phyloP scores from a whole-genome alignment of 208 protist species.

The Crithidia acanthocephali region DNA sequence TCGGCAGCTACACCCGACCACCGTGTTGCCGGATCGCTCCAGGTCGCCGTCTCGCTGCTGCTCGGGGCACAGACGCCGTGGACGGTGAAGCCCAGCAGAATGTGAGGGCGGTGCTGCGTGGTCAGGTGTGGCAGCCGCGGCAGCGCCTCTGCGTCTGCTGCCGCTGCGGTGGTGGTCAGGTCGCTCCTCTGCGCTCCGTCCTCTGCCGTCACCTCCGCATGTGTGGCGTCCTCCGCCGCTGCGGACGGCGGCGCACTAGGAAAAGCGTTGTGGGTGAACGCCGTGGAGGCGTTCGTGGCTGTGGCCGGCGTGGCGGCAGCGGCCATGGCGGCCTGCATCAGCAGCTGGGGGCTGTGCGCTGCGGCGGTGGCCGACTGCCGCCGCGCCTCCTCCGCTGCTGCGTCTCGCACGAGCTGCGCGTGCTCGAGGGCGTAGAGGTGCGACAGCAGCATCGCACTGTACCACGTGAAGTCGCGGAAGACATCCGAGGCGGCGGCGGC shows the following conservation, averaged over 20 bases:
- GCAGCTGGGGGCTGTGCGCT: slow-evolving; percentile 24
- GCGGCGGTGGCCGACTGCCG: slow-evolving; percentile 7
- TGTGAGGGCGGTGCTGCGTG: slow-evolving; percentile 27
- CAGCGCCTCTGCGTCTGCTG: not conserved
- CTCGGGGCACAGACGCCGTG: not conserved
- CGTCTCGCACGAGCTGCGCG: slow-evolving; percentile 30
- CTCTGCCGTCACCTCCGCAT: not conserved
- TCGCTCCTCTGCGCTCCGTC: not conserved
- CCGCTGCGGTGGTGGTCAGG: not conserved
- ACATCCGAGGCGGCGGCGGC: slow-evolving; percentile 14
- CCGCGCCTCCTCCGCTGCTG: slow-evolving; percentile 21
- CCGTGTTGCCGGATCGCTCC: slow-evolving; percentile 12
- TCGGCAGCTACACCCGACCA: slow-evolving; percentile 6
- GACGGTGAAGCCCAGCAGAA: slow-evolving; percentile 22
- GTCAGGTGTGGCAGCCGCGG: not conserved
- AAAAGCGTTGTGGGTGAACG: not conserved
- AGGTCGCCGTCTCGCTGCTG: not conserved
- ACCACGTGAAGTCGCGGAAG: slow-evolving; percentile 44
- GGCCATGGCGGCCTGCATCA: slow-evolving; percentile 28
- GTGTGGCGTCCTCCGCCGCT: not conserved
- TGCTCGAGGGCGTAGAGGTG: slow-evolving; percentile 45
- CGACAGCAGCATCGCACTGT: slow-evolving; percentile 48
- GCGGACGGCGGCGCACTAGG: not conserved
- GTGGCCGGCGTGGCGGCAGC: not conserved
- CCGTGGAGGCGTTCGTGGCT: not conserved